Evolutionary conservation across 1,139 yeast genomes (phyloP), one percentile per base, ranked within the genome.

Genomic region (Yamadazyma oceani): DNA sequence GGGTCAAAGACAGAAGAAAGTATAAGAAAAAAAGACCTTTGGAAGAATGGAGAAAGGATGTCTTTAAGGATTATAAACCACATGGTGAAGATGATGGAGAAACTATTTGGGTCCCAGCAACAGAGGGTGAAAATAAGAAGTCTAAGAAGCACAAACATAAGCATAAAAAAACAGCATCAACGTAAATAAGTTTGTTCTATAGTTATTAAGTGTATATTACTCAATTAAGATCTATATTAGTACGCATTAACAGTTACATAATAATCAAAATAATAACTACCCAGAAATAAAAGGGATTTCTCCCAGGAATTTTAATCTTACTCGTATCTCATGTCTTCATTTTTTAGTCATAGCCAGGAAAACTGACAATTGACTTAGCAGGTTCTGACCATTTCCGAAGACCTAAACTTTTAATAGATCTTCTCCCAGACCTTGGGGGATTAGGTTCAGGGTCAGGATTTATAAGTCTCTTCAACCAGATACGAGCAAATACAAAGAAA

Each of bases 1-100:
- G 82, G 48, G 65, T 74, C 50, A 87, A 83, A 58, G 98, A 94
- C 58, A 85, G 80, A 61, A 75, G 95, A 55, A 87, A 88, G 64
- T 85, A 77, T 42, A 92, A 90, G 71, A 81, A 82, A 66, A 85
- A 78, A 63, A 78, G 94, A 50, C 38, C 41, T 17, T 64, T 92
- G 44, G 77, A 84, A 51, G 94, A 88, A 51, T 94, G 98, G 98
- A 80, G 96, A 61, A 80, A 82, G 60, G 82, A 81, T 41, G 88
- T 85, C 2, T 89, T 90, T 62, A 75, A 76, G 36, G 70, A 69
- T 44, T 82, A 79, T 46, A 71, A 76, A 5, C 81, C 85, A 24
- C 46, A 51, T 17, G 69, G 66, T 22, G 59, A 58, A 17, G 72
- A 60, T 26, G 57, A 54, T 12, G 63, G 62, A 10, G 55, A 60